Conservation (phyloP, 495 filamentous ascomycete genomes). For the Penicillium fimorum region DNA sequence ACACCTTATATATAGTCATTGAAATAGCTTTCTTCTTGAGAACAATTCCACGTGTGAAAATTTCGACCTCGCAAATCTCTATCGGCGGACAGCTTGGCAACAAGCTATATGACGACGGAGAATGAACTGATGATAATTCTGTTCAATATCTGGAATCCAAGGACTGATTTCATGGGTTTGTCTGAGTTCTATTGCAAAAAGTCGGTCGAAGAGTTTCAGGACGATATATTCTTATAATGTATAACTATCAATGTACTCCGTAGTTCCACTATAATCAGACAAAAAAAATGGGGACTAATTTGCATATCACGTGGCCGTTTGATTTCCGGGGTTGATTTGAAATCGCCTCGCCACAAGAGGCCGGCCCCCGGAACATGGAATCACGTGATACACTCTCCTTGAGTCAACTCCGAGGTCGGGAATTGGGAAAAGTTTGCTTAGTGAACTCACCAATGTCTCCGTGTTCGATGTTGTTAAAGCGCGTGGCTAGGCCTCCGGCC, state of each 20-base stretch:
- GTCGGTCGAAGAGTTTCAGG: constrained; percentile 33
- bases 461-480: constrained; percentile 6
- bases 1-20: constrained; percentile 10
- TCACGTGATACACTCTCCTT: background rate
- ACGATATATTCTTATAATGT: constrained; percentile 6
- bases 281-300: background rate
- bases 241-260: background rate
- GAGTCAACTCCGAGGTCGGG: background rate
- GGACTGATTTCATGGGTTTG: constrained; percentile 18
- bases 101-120: constrained; percentile 12
- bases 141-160: constrained; percentile 22
- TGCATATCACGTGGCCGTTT: background rate
- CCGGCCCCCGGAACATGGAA: background rate
- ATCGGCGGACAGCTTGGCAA: constrained; percentile 13
- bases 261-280: background rate
- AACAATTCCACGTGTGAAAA: constrained; percentile 17
- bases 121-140: constrained; percentile 23
- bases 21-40: constrained; percentile 24
- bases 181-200: constrained; percentile 29
- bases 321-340: constrained; percentile 4
- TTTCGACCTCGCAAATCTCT: constrained; percentile 2
- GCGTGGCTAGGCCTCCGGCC: background rate
- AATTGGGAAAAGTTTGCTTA: constrained; percentile 3
- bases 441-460: constrained; percentile 7
- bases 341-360: background rate